Conservation (phyloP, 129 eudicot genomes). For the Mikania micrantha region DNA sequence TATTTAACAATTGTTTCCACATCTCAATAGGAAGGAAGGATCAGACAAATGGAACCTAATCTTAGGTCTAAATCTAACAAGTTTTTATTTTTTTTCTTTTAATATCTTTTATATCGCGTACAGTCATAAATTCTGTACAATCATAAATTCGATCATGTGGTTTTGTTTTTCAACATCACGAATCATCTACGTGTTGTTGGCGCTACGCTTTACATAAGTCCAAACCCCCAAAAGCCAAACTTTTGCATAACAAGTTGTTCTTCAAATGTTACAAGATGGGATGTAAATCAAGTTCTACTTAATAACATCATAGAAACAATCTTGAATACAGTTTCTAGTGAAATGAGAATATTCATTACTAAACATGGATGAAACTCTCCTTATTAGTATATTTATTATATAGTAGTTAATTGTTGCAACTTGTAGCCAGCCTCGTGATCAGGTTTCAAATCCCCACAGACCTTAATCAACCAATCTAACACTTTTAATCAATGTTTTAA, state of each 20-base stretch:
- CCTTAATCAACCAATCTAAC: too few relatives aligned
- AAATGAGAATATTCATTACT: too few relatives aligned
- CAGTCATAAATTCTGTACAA: background rate
- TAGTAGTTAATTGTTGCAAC: too few relatives aligned
- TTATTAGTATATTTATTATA: background rate
- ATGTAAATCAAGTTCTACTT: background rate
- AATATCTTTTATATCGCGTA: too few relatives aligned
- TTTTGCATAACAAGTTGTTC: conserved; percentile 4
- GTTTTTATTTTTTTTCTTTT: background rate
- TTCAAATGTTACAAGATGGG: background rate
- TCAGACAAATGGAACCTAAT: conserved; percentile 16
- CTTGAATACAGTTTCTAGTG: too few relatives aligned
- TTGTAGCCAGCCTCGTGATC: too few relatives aligned
- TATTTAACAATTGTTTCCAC: too few relatives aligned
- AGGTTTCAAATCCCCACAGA: too few relatives aligned
- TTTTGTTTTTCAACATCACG: conserved; percentile 3
- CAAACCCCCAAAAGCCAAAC: background rate
- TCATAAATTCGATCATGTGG: background rate
- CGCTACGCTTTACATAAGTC: background rate
- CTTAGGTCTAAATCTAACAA: conserved; percentile 16
- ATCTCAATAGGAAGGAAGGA: conserved; percentile 6
- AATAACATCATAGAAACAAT: background rate
- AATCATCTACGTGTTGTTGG: conserved; percentile 19
- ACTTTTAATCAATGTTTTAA: too few relatives aligned
- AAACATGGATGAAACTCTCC: background rate